A percentile compares a stretch with the other conserved stretches of the same genome.
Conservation (phyloP, 75 land plant species). For the Chamaecyparis obtusa region DNA sequence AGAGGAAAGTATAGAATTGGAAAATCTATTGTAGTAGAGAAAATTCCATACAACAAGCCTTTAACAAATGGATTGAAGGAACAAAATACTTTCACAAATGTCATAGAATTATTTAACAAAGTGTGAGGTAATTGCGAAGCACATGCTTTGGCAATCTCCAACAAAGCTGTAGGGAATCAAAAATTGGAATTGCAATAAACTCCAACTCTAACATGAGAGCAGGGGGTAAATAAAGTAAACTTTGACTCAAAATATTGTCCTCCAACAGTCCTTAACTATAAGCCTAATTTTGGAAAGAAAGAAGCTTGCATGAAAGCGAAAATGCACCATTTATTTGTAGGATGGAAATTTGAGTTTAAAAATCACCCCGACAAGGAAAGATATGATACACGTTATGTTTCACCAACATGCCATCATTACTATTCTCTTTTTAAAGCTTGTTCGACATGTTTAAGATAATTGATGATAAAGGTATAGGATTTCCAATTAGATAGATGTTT, state of each 20-base stretch:
- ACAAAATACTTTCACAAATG: not conserved
- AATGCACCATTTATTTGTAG: slow-evolving; percentile 25
- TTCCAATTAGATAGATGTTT: slow-evolving; percentile 2
- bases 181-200: not conserved
- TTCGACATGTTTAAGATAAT: too few relatives aligned
- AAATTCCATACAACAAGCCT: too few relatives aligned
- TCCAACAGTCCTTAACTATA: slow-evolving; percentile 15
- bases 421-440: slow-evolving; percentile 44
- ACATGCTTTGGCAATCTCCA: not conserved
- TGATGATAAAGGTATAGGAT: not conserved
- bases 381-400: slow-evolving; percentile 19
- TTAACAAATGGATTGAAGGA: not conserved
- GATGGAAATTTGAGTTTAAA: slow-evolving; percentile 45
- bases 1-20: too few relatives aligned
- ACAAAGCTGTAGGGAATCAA: not conserved
- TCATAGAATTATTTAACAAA: not conserved
- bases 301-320: not conserved
- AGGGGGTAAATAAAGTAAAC: slow-evolving; percentile 13
- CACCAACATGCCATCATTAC: slow-evolving; percentile 41
- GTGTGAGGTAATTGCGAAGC: not conserved
- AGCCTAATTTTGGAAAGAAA: not conserved
- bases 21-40: too few relatives aligned
- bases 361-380: not conserved
- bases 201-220: slow-evolving; percentile 11
- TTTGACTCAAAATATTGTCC: slow-evolving; percentile 25